These are phyloP conservation scores for Closterium sp. DNA, from an alignment of 139 green algal species.

Conservation along the genomic window DNA sequence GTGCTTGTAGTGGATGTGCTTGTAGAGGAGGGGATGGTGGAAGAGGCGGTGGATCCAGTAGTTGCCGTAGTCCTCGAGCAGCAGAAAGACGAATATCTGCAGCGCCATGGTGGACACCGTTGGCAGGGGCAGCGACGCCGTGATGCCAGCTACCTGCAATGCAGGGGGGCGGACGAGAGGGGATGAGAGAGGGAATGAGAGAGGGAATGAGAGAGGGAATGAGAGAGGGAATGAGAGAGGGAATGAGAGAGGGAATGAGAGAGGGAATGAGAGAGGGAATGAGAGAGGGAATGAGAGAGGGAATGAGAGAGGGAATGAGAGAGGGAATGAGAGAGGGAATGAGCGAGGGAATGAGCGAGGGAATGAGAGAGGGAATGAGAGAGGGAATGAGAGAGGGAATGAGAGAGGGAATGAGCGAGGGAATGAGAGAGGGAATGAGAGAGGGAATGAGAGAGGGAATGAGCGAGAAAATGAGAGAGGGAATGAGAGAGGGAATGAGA, in stretches of 20 bases:
- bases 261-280: neutral
- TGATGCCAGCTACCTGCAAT: slow-evolving; percentile 41
- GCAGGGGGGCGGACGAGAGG: neutral
- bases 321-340: neutral
- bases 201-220: neutral
- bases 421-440: too few relatives aligned
- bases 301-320: neutral
- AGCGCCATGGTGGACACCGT: slow-evolving; percentile 18
- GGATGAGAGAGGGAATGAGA: neutral
- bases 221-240: neutral
- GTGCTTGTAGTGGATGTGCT: slow-evolving; percentile 57
- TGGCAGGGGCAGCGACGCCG: slow-evolving; percentile 41
- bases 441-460: too few relatives aligned
- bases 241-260: neutral
- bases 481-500: too few relatives aligned
- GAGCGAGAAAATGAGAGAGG: slow-evolving; percentile 58
- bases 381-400: neutral
- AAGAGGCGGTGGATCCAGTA: slow-evolving; percentile 60
- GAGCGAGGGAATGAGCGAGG: neutral
- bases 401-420: slow-evolving; percentile 27
- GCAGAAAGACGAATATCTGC: slow-evolving; percentile 53
- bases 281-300: neutral
- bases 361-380: neutral
- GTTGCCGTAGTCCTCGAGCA: slow-evolving; percentile 59
- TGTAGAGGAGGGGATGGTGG: slow-evolving; percentile 45